phyloP scores from a whole-genome alignment of 2,329 filamentous ascomycete species.

The Diaporthe australafricana region DNA sequence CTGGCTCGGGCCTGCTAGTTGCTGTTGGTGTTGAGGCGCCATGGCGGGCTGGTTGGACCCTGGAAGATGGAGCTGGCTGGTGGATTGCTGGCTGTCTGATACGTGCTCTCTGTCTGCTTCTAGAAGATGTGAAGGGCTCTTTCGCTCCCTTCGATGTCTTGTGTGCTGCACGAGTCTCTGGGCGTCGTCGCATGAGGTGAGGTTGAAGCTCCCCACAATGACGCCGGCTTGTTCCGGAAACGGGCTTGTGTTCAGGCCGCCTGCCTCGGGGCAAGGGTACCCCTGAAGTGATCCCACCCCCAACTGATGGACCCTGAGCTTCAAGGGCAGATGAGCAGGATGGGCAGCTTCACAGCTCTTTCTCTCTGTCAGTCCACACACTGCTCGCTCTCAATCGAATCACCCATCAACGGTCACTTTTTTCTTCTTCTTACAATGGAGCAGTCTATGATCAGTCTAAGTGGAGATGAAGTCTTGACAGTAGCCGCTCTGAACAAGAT shows the following conservation, averaged over 20 bases:
- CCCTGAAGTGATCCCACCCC: neutral
- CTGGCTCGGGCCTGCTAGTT: conserved; percentile 55
- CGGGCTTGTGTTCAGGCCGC: conserved; percentile 3
- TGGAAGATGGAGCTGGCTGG: no score
- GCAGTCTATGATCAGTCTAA: no score
- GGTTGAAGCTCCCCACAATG: conserved; percentile 12
- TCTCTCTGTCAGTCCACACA: no score
- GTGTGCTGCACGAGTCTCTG: neutral
- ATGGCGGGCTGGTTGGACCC: neutral
- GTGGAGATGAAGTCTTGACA: no score
- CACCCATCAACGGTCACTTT: no score
- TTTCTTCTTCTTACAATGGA: no score
- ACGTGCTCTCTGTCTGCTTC: neutral
- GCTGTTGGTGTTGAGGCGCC: conserved; percentile 25
- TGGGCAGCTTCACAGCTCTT: no score
- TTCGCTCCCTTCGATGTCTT: neutral
- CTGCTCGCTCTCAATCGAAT: no score
- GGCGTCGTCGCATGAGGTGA: neutral
- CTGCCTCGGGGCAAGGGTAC: conserved; percentile 1
- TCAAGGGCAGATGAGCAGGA: neutral
- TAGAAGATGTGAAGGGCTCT: no score
- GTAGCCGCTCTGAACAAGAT: no score
- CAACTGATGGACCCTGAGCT: no score
- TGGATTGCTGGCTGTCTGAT: no score
- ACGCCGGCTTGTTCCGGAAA: neutral